Evolutionary conservation across 2,329 filamentous ascomycete species (phyloP).

Genomic region (Arthrobotrys sphaeroides): DNA sequence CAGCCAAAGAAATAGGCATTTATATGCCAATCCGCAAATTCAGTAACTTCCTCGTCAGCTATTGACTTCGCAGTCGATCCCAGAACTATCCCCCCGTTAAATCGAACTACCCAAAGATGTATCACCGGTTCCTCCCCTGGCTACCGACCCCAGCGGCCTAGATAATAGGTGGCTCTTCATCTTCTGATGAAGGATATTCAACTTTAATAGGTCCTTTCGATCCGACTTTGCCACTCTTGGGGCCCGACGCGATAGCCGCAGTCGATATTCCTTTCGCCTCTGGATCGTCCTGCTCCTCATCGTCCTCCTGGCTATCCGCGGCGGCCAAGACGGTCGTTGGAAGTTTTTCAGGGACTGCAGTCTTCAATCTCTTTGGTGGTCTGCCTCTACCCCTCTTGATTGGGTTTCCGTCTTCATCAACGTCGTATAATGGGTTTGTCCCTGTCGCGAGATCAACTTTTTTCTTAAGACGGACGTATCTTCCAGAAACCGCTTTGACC

Average conservation of each 20-base stretch:
- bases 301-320: slow-evolving; percentile 6
- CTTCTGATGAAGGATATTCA: neutral
- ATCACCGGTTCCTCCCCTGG: no score
- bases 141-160: neutral
- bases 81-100: no score
- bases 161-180: neutral
- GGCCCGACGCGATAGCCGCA: neutral
- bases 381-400: slow-evolving; percentile 39
- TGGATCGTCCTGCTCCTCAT: neutral
- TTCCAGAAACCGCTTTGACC: slow-evolving; percentile 10
- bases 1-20: no score
- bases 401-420: slow-evolving; percentile 32
- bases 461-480: slow-evolving; percentile 41
- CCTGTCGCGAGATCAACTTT: slow-evolving; percentile 26
- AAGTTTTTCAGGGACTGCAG: neutral
- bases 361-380: slow-evolving; percentile 20
- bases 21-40: no score
- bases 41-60: no score
- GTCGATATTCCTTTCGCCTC: neutral
- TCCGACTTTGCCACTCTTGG: neutral
- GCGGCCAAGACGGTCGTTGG: neutral
- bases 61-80: no score
- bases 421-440: slow-evolving; percentile 27
- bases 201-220: neutral
- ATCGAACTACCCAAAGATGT: no score